Evolutionary conservation across 2,329 filamentous ascomycete genomes (phyloP), one percentile per base, ranked within the genome.

Genomic region (Ceratocystis eucalypticola): DNA sequence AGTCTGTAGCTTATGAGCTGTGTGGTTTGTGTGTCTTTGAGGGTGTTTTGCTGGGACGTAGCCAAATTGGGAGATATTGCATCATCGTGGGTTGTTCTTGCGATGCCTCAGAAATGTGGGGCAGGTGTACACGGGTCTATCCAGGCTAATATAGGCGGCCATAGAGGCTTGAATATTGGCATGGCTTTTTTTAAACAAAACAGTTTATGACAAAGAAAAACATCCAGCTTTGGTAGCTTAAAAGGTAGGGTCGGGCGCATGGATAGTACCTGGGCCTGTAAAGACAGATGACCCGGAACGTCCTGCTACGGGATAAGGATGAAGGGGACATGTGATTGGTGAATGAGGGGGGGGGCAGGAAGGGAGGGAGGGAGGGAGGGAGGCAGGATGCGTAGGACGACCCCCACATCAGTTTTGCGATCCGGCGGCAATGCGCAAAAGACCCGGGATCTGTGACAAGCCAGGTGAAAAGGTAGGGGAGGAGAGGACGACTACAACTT

Each of bases 21-120:
- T 20, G 48, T 25, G 48, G n/a, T 3, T 20, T 8, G 20, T 46
- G 45, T 48, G 46, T 20, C 37, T 41, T 41, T 41, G 37, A 3
- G 37, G 37, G 17, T 48, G 17, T n/a, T 48, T 17, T 53, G 48
- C 17, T 53, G 20, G 3, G 22, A 53, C 2, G 22, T 62, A 63
- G 44, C 37, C 68, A 77, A 76, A 78, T 84, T 82, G 84, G 81
- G 81, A 77, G 82, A 74, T 81, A 84, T 85, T 79, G 80, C 82
- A 80, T 79, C 81, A 84, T 84, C 77, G 74, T 71, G 73, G 71
- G 71, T 57, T 22, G 48, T 61, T 64, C 62, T 73, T 74, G 79
- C 78, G 80, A 77, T 76, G 44, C 2, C 45, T n/a, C 44, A 1
- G 12, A 30, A 57, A 65, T 55, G 66, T 65, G 62, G 66, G 55